Conservation (phyloP, 352 stramenopile species). For the Globisporangium parvum region DNA sequence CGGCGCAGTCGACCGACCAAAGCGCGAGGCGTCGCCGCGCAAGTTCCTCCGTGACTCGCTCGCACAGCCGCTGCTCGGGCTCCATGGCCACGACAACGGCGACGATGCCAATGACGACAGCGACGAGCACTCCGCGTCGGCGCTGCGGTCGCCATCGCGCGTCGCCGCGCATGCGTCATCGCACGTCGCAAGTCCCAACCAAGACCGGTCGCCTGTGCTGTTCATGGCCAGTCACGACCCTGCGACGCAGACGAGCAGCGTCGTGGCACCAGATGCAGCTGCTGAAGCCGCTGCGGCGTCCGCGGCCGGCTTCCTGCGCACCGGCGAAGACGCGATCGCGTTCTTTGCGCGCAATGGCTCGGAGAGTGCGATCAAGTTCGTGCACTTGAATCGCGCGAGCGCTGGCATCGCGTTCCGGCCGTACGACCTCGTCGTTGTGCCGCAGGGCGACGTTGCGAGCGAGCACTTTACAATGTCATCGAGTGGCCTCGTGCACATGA, state of each 20-base stretch:
- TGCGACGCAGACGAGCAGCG: constrained; percentile 29
- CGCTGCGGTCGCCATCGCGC: constrained; percentile 3
- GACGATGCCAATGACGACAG: neutral
- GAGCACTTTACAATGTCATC: constrained; percentile 92
- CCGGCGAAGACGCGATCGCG: constrained; percentile 89
- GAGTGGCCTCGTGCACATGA: constrained; percentile 75
- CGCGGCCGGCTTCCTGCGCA: constrained; percentile 51
- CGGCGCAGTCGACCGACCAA: constrained; percentile 19
- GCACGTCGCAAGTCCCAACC: constrained; percentile 4
- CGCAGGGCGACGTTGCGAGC: constrained; percentile 61
- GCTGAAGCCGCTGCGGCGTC: constrained; percentile 45
- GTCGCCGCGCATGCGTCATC: neutral
- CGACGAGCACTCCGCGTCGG: neutral
- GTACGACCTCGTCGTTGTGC: constrained; percentile 90
- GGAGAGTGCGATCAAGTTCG: constrained; percentile 92
- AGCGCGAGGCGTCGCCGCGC: constrained; percentile 47
- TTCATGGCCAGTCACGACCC: constrained; percentile 47
- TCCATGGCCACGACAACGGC: constrained; percentile 11
- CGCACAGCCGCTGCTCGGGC: constrained; percentile 6
- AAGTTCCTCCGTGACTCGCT: constrained; percentile 63
- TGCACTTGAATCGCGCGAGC: constrained; percentile 86
- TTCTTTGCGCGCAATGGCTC: constrained; percentile 92
- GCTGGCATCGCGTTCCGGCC: constrained; percentile 76
- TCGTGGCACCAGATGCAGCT: constrained; percentile 31
- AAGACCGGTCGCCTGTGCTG: constrained; percentile 31